A percentile compares a stretch with the other conserved stretches of the same genome.
phyloP scores from a whole-genome alignment of 225 moss, liverwort and hornwort genomes.

The Pseudisothecium myosuroides region DNA sequence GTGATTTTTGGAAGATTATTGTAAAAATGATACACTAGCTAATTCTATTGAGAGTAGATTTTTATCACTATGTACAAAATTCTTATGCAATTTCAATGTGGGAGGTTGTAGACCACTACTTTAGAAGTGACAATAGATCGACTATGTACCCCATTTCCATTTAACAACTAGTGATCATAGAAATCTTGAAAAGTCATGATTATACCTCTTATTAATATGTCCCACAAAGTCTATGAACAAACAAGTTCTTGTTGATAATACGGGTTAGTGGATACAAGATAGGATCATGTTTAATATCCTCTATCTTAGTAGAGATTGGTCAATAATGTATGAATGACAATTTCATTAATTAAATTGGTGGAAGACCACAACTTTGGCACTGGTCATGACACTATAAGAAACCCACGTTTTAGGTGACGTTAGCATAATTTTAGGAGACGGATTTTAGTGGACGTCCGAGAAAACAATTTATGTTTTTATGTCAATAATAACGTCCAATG shows the following conservation, averaged over 20 bases:
- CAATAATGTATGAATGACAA: too few relatives aligned
- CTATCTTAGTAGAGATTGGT: not conserved
- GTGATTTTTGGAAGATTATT: too few relatives aligned
- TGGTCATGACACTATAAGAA: too few relatives aligned
- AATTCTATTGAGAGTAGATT: too few relatives aligned
- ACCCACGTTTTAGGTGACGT: too few relatives aligned
- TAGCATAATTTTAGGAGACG: too few relatives aligned
- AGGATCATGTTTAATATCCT: too few relatives aligned
- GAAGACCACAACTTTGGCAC: not conserved
- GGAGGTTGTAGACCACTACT: not conserved
- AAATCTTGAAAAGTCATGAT: not conserved
- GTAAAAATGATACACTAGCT: not conserved
- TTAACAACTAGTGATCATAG: not conserved
- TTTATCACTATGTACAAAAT: not conserved
- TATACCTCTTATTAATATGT: not conserved
- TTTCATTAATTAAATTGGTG: not conserved
- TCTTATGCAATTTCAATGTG: not conserved
- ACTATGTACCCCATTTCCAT: not conserved
- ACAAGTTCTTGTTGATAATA: not conserved
- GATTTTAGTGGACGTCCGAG: too few relatives aligned
- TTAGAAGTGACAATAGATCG: not conserved
- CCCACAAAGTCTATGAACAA: not conserved
- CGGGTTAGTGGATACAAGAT: rapidly evolving
- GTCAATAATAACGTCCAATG: too few relatives aligned
- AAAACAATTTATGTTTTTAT: too few relatives aligned